phyloP scores from a whole-genome alignment of 768 basidiomycete genomes.

The Termitomyces sp. region DNA sequence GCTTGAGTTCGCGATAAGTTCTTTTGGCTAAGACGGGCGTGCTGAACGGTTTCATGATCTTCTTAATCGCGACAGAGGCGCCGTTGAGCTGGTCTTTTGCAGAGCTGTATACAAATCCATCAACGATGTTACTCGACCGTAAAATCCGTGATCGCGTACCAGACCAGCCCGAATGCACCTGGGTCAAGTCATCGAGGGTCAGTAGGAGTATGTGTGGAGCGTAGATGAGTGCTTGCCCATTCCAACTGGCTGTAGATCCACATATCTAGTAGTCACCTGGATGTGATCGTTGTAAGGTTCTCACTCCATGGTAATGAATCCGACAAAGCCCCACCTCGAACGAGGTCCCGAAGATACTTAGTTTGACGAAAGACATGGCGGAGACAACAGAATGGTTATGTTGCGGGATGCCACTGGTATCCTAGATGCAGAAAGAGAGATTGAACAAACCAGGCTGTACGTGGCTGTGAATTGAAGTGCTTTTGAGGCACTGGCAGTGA shows the following conservation, averaged over 20 bases:
- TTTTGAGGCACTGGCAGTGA: not conserved
- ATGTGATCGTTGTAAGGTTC: conserved; percentile 14
- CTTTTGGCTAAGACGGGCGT: conserved; percentile 98
- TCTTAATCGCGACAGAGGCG: conserved; percentile 97
- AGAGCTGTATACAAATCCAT: conserved; percentile 49
- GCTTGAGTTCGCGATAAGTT: conserved; percentile 96
- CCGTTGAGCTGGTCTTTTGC: conserved; percentile 94
- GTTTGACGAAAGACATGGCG: conserved; percentile 92
- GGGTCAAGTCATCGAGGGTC: not conserved
- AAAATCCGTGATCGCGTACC: conserved; percentile 47
- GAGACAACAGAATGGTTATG: conserved; percentile 2
- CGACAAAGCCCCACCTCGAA: conserved; percentile 66
- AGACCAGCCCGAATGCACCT: conserved; percentile 98
- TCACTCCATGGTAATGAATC: conserved; percentile 5
- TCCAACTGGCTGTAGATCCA: conserved; percentile 98
- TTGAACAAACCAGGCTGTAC: not conserved
- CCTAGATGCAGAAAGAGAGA: not conserved
- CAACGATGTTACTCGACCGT: not conserved
- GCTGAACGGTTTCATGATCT: conserved; percentile 99
- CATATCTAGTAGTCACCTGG: conserved; percentile 96
- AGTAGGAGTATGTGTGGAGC: not conserved
- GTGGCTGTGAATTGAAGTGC: conserved; percentile 4
- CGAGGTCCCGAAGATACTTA: conserved; percentile 97
- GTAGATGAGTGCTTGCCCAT: conserved; percentile 70
- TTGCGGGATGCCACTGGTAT: not conserved